Percentiles rank a stretch among this genome's conserved stretches.
phyloP scores from a whole-genome alignment of 331 rosid genomes.

The Quercus phellos region DNA sequence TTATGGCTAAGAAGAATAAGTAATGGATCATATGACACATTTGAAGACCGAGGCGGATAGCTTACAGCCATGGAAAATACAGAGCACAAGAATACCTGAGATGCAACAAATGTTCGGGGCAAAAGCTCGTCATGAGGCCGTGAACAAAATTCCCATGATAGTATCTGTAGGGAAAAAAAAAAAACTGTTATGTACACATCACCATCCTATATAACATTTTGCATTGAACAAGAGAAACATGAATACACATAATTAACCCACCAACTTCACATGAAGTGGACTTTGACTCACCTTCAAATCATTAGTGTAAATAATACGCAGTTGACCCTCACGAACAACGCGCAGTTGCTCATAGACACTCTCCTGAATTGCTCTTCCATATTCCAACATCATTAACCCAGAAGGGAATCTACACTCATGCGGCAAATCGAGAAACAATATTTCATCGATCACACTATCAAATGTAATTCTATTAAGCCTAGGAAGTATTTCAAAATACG shows the following conservation, averaged over 20 bases:
- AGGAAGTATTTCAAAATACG: conserved; percentile 23
- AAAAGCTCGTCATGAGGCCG: conserved; percentile 20
- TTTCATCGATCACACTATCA: conserved; percentile 28
- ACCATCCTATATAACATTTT: neutral
- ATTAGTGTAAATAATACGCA: conserved; percentile 21
- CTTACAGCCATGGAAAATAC: neutral
- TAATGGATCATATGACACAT: neutral
- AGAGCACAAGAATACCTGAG: conserved; percentile 14
- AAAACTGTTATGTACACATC: neutral
- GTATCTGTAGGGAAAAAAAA: conserved; percentile 10
- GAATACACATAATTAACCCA: neutral
- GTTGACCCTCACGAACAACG: conserved; percentile 21
- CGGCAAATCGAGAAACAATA: conserved; percentile 27
- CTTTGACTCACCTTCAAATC: conserved; percentile 27
- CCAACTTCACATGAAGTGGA: neutral
- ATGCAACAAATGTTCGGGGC: conserved; percentile 15
- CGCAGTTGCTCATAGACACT: conserved; percentile 25
- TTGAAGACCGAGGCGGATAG: neutral
- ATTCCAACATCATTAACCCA: conserved; percentile 27
- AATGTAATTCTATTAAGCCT: conserved; percentile 26
- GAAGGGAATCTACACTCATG: conserved; percentile 21
- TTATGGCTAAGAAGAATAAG: neutral
- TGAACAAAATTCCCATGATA: conserved; percentile 35
- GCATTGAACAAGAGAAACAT: neutral
- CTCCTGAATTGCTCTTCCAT: conserved; percentile 26